Evolutionary conservation across 257 asterid genomes (phyloP), one percentile per base, ranked within the genome.

Genomic region (Apocynum venetum): DNA sequence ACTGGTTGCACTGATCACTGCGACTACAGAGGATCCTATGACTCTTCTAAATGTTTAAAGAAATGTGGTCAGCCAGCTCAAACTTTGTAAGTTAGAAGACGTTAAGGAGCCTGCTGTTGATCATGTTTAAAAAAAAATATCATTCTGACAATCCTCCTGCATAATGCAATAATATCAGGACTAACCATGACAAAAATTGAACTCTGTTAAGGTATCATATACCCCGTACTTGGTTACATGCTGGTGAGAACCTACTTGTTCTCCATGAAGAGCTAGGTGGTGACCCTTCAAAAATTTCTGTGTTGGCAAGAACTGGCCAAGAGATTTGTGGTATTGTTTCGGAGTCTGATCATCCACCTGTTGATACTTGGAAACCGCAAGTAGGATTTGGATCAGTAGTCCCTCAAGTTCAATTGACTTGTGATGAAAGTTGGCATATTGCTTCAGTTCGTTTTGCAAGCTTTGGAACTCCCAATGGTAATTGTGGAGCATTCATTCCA

Each of bases 31-130:
- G 97, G 97, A 84, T 56, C 89, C 76, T 89, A 90, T 64, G 84
- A 89, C 74, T 76, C 94, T 38, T 84, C 82, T 66, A 90, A 89
- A 82, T 92, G 97, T 84, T 53, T 89, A 70, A 92, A 87, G 81
- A 88, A 87, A 49, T 92, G 97, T 63, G 93, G 94, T 49, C 92
- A 92, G 80, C 94, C 97, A n/a, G 89, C 97, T 77, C 97, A 92
- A 85, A 87, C 79, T 70, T 74, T 89, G 97, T 92, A 83, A 85
- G 94, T 52, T 0, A 47, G 49, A 48, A 48, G 9, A 20, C 43
- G 46, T 60, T 10, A 6, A 68, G 19, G 35, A 6, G 64, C 35
- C 43, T 15, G 65, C 65, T 9, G 57, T 59, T 72, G 64, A 8
- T 56, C 4, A 44, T 31, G 61, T 51, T 70, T 48, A 31, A 25